Evolutionary conservation across 2,329 filamentous ascomycete genomes (phyloP), one percentile per base, ranked within the genome.

Genomic region (Calonectria pauciramosa): DNA sequence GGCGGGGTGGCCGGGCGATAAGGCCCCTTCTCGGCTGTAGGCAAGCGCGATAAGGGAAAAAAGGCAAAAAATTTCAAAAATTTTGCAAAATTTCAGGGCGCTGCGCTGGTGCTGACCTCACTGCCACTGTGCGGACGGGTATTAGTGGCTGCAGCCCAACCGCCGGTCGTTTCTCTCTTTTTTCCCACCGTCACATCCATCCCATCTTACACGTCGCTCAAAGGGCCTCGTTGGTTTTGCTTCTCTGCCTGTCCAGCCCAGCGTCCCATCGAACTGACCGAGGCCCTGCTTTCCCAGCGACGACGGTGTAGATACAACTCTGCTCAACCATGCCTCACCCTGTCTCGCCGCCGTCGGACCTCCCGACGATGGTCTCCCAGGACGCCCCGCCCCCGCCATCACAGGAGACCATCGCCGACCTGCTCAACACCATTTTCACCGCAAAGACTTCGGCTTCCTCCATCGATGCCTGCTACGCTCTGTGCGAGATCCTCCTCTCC

Each of bases 371-470:
- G 86, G 86, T 89, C 79, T 87, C 87, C 79, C 85, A 86, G 78
- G 87, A 86, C 78, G 85, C 87, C 81, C 83, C 87, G 84, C 88
- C 89, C 79, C 88, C 92, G 77, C 93, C 93, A 76, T 90, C 92
- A 38, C 86, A 91, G 80, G 91, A 92, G 77, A 94, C 95, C 76
- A 87, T 96, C 76, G 86, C 89, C 75, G 89, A 90, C 71, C 86
- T 95, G 54, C 83, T 96, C 79, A 87, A 91, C 80, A 92, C 90
- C 65, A 90, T 95, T 78, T 95, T 96, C 85, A 91, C 88, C 60
- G 91, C 94, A 49, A 88, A 92, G 82, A 92, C 92, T 5, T 95
- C 94, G 4, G 89, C 92, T 81, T 89, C 91, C 75, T 94, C 94
- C 20, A 90, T 96, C 84, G 91, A 93, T 74, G 91, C 90, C 76